Evolutionary conservation across 805 yeast species (phyloP).

Genomic region (Nakazawaea laoshanensis): DNA sequence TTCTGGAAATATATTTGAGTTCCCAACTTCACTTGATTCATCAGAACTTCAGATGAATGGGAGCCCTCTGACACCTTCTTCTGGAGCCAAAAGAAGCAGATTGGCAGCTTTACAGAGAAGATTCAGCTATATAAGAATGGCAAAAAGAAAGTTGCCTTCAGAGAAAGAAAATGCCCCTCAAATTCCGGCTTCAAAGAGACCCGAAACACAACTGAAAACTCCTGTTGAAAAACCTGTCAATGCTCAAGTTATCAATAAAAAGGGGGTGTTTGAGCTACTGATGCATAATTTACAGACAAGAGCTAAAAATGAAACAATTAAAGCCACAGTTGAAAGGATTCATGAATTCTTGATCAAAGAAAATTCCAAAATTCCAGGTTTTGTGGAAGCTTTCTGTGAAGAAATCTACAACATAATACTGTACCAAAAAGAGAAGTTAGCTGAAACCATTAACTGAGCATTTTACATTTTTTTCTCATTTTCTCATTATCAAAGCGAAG

Average conservation of each 20-base stretch:
- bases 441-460: not conserved
- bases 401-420: constrained; percentile 50
- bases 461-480: too few species aligned
- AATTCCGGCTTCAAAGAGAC: too few species aligned
- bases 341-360: constrained; percentile 29
- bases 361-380: constrained; percentile 52
- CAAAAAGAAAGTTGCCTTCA: too few species aligned
- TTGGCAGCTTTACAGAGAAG: not conserved
- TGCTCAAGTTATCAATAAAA: too few species aligned
- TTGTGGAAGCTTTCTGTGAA: constrained; percentile 58
- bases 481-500: not conserved
- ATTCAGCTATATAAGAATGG: constrained; percentile 3
- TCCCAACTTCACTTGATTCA: too few species aligned
- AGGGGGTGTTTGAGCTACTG: not conserved
- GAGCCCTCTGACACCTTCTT: constrained; percentile 5
- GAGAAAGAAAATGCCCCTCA: too few species aligned
- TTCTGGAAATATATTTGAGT: too few species aligned
- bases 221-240: too few species aligned
- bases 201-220: too few species aligned
- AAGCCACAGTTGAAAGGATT: constrained; percentile 33
- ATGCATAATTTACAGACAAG: constrained; percentile 40
- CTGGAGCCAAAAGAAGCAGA: constrained; percentile 17
- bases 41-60: too few species aligned
- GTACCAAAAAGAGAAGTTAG: constrained; percentile 17
- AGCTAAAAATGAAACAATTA: constrained; percentile 43